These are phyloP conservation scores for Phytophthora brassicae DNA, from an alignment of 352 stramenopile species.

Conservation along the genomic window DNA sequence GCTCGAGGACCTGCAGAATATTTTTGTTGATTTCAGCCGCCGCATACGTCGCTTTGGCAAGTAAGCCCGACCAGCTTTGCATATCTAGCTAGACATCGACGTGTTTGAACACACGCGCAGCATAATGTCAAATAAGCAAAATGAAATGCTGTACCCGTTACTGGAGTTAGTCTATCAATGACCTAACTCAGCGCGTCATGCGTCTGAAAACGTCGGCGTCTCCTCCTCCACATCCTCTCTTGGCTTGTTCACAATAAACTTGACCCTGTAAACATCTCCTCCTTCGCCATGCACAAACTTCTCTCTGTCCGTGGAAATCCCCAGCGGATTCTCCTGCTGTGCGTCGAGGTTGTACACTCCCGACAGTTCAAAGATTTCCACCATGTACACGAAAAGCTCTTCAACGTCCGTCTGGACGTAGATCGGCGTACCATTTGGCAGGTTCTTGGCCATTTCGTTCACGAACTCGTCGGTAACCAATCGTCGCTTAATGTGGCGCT, in stretches of 20 bases:
- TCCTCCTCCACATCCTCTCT: background rate
- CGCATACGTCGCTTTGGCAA: constrained; percentile 90
- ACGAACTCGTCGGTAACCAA: constrained; percentile 77
- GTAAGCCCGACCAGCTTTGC: constrained; percentile 36
- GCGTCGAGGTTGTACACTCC: constrained; percentile 42
- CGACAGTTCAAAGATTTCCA: constrained; percentile 72
- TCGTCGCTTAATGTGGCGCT: constrained; percentile 80
- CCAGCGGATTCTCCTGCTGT: constrained; percentile 57
- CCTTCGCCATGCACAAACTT: constrained; percentile 61
- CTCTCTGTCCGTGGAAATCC: constrained; percentile 74
- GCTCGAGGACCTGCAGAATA: constrained; percentile 68
- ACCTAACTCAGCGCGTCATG: constrained; percentile 14
- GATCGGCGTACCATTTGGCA: constrained; percentile 59
- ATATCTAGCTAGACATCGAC: constrained; percentile 26
- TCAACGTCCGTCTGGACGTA: constrained; percentile 84
- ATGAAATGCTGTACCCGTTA: constrained; percentile 8
- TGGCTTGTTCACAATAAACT: constrained; percentile 42
- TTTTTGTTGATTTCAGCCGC: constrained; percentile 83
- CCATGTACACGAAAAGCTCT: constrained; percentile 85
- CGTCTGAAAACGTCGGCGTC: background rate
- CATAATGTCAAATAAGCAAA: constrained; percentile 22
- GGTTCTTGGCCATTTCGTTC: constrained; percentile 50
- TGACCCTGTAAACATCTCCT: constrained; percentile 71
- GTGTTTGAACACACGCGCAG: background rate
- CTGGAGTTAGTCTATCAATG: background rate